Base-by-base conservation (phyloP, 805 yeast genomes). In the Saturnispora saitoi region DNA sequence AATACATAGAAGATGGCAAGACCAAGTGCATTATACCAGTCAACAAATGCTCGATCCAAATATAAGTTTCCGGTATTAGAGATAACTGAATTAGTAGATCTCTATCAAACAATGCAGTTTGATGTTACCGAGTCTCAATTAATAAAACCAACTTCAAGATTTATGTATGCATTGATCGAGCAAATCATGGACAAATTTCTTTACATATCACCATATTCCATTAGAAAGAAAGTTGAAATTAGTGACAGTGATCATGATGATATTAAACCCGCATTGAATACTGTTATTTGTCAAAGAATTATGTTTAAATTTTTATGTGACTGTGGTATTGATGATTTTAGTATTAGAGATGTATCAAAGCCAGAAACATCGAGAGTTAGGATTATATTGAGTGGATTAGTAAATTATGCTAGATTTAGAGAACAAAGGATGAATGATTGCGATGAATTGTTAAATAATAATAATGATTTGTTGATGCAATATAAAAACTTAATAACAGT, bases 361-460 rank as follows among this genome's bases (percentile, higher is more conserved):
- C 96, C 96, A 0, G 95, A 88, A n/a, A 70, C 85, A 0, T 65
- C 62, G 34, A 70, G 95, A 50, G 71, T 78, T 1, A 69, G 80
- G 52, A 68, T 91, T 42, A 71, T 87, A 19, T 64, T 88, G 26
- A 86, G 95, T 60, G 93, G 93, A 0, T 80, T 88, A 44, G 84
- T 88, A 20, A 89, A 89, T 61, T 89, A 78, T 70, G 95, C 95
- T 1, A 69, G 91, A 49, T 88, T 85, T 58, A 73, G 95, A 55
- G 95, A 86, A 56, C 87, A 81, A 54, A 80, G 85, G 51, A 75
- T 81, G 61, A 73, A 70, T 22, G 89, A 83, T 55, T 81, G 85
- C 58, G 87, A 81, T 52, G 76, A 75, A 24, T 67, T 84, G 24
- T 77, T 83, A 28, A 67, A 72, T 6, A 69, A 71, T 41, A 76